Base-by-base conservation (phyloP, 2,329 filamentous ascomycete species). In the Fusarium algeriense region DNA sequence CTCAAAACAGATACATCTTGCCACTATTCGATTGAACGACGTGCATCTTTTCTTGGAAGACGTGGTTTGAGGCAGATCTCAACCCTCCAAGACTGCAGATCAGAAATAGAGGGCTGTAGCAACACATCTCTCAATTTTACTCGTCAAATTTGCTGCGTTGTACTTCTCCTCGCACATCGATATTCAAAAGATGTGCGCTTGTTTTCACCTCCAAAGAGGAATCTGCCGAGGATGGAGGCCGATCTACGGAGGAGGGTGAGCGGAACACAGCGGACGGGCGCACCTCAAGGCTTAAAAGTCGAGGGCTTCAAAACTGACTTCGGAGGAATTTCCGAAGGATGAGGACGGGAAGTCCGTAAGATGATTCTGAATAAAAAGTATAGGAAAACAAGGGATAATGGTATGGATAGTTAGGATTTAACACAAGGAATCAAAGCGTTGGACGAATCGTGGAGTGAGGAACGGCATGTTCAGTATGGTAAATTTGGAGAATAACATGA, bases 81-180 rank as follows among this genome's bases (percentile, higher is more conserved):
- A 68, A 69, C 64, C 69, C 50, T 64, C 43, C 40, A 45, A 52
- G 34, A 45, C 38, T 38, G 71, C 56, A 73, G 73, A 75, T 75
- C 71, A 62, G 53, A 57, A 49, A 69, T 34, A 61, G 63, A 67
- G 60, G 62, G 69, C 57, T 50, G 50, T 57, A 57, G 45, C 56
- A 67, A 67, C 63, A 30, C 48, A 67, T 66, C 30, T 38, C 50
- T 34, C 23, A 48, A 20, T 37, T 12, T 44, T 32, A 50, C 55
- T 67, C 43, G 48, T 61, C 63, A 45, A 38, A 19, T 35, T 37
- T 50, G 40, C 55, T 53, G 44, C 28, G 44, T 19, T 41, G 37
- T 64, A 43, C 50, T 58, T 58, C 30, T 65, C 38, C 49, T 60
- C 49, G 46, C 32, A 57, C 48, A 38, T 30, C 49, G 58, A 52